Conservation (phyloP, 768 basidiomycete species). For the Naganishia vishniacii region DNA sequence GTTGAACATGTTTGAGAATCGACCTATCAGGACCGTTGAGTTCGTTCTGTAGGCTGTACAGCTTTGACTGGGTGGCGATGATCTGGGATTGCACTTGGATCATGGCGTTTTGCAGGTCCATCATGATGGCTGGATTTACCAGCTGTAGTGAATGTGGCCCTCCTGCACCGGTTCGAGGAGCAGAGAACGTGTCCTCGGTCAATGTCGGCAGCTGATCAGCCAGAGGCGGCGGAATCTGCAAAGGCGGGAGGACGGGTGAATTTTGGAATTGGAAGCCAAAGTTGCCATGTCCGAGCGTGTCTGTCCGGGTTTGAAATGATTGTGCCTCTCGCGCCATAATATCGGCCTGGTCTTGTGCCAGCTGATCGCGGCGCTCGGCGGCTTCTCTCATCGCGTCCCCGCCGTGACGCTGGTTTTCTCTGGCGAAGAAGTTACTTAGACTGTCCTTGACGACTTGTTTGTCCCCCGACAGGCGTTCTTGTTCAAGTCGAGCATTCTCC, state of each 20-base stretch:
- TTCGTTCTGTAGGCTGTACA: background rate
- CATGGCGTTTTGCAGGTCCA: slow-evolving; percentile 3
- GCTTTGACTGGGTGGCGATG: background rate
- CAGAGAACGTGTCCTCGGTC: background rate
- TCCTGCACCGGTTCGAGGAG: background rate
- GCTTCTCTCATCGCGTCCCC: background rate
- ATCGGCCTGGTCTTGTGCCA: background rate
- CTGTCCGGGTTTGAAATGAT: background rate
- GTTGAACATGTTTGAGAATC: slow-evolving; percentile 10
- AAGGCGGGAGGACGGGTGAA: too few species aligned
- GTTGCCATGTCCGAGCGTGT: too few species aligned
- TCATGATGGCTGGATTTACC: background rate
- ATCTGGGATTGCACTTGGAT: background rate
- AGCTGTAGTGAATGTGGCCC: background rate
- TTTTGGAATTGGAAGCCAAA: too few species aligned
- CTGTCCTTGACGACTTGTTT: too few species aligned
- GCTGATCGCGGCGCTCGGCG: background rate
- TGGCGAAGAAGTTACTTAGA: too few species aligned
- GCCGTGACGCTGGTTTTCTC: too few species aligned
- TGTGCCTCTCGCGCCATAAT: background rate
- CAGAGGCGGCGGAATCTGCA: too few species aligned
- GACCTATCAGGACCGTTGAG: background rate
- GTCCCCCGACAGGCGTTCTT: too few species aligned
- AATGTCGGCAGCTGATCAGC: background rate
- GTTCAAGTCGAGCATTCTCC: too few species aligned